Base-by-base conservation (phyloP, 1,284 basidiomycete species). In the Cryptococcus hybrid region DNA sequence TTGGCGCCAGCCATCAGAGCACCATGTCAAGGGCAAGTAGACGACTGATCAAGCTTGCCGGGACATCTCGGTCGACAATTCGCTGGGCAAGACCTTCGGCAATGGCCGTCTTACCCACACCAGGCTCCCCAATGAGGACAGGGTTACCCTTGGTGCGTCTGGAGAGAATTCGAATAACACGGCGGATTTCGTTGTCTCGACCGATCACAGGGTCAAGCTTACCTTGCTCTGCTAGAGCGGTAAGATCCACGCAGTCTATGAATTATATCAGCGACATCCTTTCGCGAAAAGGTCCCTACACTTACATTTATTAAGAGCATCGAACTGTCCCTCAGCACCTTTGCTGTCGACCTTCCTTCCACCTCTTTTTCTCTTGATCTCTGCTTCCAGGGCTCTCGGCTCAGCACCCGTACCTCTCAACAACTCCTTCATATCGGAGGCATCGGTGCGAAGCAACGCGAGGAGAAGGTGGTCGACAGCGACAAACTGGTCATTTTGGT, bases 21-120 rank as follows among this genome's bases (percentile, higher is more conserved):
- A 64, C 92, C 86, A 97, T 89, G 75, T 97, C 94, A 51, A 80
- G 71, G 8, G 77, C 67, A 69, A 86, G 90, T n/a, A 97, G 82
- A 37, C 90, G 85, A 40, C 86, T 86, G 54, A 96, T 82, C 35
- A 96, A 83, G 58, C 83, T 85, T n/a, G 90, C 90, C 34, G 94
- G 93, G 5, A 97, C 92, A 77, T 97, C 92, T 55, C 92, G 86
- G 70, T 95, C 92, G 71, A 97, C 86, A 61, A 97, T 96, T 54
- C 96, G 87, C 75, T 97, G 94, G 0, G 96, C 95, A 12, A 99
- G 86, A 45, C 93, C 94, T 81, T 99, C 96, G 12, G 88, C 92
- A 57, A 99, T 91, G 44, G 92, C 88, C 0, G 92, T 93, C 78
- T 94, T 95, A 24, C 92, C 92, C 47, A 94, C 91, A 79, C 92